A percentile compares a stretch with the other conserved stretches of the same genome.
Evolutionary conservation across 1,284 basidiomycete species (phyloP).

Genomic region (Melampsora abietis-canadensis): DNA sequence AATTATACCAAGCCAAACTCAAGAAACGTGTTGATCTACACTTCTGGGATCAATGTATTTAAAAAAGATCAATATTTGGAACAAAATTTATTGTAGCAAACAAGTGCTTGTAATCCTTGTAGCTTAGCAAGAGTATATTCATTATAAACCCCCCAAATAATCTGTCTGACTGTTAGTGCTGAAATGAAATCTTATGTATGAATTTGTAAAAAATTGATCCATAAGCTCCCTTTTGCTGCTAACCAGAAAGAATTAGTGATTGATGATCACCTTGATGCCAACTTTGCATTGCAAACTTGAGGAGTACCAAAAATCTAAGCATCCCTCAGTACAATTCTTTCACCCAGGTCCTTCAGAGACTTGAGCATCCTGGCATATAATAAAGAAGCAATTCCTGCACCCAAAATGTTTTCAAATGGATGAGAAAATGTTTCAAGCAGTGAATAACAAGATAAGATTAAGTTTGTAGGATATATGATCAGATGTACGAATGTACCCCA

Average conservation of each 20-base stretch:
- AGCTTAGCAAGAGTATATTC: too few relatives aligned
- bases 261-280: slow-evolving; percentile 28
- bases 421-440: not conserved
- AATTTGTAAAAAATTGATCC: too few relatives aligned
- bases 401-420: slow-evolving; percentile 4
- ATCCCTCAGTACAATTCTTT: slow-evolving; percentile 31
- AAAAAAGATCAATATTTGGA: too few relatives aligned
- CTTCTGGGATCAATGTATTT: too few relatives aligned
- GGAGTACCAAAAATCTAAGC: slow-evolving; percentile 32
- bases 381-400: slow-evolving; percentile 35
- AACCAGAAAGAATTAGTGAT: too few relatives aligned
- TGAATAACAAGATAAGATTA: not conserved
- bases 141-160: too few relatives aligned
- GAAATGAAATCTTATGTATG: too few relatives aligned
- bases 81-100: too few relatives aligned
- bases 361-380: slow-evolving; percentile 37
- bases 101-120: too few relatives aligned
- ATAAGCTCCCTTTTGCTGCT: not conserved
- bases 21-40: too few relatives aligned
- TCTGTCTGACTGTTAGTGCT: too few relatives aligned
- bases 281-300: slow-evolving; percentile 23
- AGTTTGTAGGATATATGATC: not conserved
- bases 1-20: too few relatives aligned
- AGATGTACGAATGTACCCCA: slow-evolving; percentile 32
- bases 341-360: slow-evolving; percentile 28